A percentile compares a stretch with the other conserved stretches of the same genome.
phyloP scores from a whole-genome alignment of 2,329 filamentous ascomycete species.

The Tothia fuscella region DNA sequence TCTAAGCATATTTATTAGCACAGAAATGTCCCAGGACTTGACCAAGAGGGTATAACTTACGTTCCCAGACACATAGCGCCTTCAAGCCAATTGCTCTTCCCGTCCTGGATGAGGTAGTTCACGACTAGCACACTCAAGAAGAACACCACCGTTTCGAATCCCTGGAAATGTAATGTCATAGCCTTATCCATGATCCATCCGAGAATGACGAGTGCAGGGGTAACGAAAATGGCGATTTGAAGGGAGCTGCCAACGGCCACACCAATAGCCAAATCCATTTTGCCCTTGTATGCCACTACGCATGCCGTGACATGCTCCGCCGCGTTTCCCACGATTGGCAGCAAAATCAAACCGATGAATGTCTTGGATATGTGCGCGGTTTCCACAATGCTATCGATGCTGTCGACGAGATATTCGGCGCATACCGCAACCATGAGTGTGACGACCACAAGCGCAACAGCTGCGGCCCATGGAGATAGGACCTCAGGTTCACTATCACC shows the following conservation, averaged over 20 bases:
- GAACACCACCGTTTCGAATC: constrained; percentile 79
- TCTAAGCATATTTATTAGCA: constrained; percentile 16
- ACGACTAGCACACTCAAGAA: constrained; percentile 78
- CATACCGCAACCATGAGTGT: constrained; percentile 38
- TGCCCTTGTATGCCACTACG: constrained; percentile 43
- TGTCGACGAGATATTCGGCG: constrained; percentile 42
- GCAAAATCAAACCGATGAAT: constrained; percentile 44
- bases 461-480: constrained; percentile 33
- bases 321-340: constrained; percentile 46
- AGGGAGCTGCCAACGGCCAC: constrained; percentile 43
- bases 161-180: constrained; percentile 67
- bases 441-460: constrained; percentile 34
- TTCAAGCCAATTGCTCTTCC: constrained; percentile 77
- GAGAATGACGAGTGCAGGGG: constrained; percentile 44
- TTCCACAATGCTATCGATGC: constrained; percentile 42
- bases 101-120: constrained; percentile 77
- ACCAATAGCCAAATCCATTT: constrained; percentile 45
- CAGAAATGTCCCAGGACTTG: background rate
- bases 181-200: constrained; percentile 42
- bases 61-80: constrained; percentile 49
- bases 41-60: constrained; percentile 17
- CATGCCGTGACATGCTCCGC: constrained; percentile 45
- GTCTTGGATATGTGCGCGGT: constrained; percentile 41
- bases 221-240: constrained; percentile 47
- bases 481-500: constrained; percentile 27